Base-by-base conservation (phyloP, 495 filamentous ascomycete species). In the Umbilicaria muhlenbergii region DNA sequence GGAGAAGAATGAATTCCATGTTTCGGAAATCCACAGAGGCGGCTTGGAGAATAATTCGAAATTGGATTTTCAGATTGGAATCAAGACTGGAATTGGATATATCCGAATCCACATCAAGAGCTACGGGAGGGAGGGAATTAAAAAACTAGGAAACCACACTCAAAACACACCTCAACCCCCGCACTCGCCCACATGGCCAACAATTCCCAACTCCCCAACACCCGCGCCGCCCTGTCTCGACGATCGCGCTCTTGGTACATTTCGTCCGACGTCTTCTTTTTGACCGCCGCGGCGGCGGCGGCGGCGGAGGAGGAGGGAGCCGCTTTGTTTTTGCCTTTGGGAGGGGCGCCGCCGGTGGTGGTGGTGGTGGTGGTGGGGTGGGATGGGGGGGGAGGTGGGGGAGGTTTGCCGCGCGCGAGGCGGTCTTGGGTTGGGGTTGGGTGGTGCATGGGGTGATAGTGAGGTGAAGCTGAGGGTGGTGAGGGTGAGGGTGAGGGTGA, bases 161-260 rank as follows among this genome's bases (percentile, higher is more conserved):
- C 6, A 5, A 13, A 12, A 51, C 45, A 5, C 15, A 54, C 51
- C 48, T 54, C 51, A 15, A 36, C 31, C 24, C 40, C 33, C 12
- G 14, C 5, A 5, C 4, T 16, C 3, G 33, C 36, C 16, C 42
- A 40, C 44, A 44, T 45, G 8, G 44, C 33, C 13, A 48, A 19
- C 28, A 46, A 2, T 31, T 54, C 51, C 44, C 45, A 54, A 34
- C 42, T 41, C 8, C 51, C 44, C 33, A 54, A 12, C 8, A 51
- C 28, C 11, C 32, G 12, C 6, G 41, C 44, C 1, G 33, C 36
- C 1, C 39, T 31, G 32, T 54, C 45, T 5, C 51, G 44, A 3
- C 12, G 13, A 2, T 51, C 38, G 3, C 17, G 2, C 8, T 45
- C 37, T 36, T 51, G 16, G 2, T 36, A 35, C 47, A 51, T 44